These are phyloP conservation scores for Naganishia vaughanmartiniae DNA, from an alignment of 768 basidiomycete species.

Conservation along the genomic window DNA sequence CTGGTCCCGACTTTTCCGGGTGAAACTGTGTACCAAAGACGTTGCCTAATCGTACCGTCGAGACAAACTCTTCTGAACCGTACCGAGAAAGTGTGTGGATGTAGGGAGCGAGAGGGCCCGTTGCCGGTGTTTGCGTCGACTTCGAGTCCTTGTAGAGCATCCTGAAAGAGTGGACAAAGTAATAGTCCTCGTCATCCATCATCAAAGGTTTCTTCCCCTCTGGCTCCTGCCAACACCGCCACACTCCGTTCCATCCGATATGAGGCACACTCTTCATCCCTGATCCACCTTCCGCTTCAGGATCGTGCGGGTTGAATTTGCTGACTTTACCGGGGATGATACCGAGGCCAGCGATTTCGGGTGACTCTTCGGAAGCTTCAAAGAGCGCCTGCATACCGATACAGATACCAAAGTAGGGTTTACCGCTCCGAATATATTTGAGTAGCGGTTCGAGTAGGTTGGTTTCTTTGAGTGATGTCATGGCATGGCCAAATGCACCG, in stretches of 20 bases:
- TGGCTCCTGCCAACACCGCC: slow-evolving; percentile 57
- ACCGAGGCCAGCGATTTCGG: slow-evolving; percentile 66
- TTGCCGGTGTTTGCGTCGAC: slow-evolving; percentile 43
- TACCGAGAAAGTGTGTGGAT: slow-evolving; percentile 85
- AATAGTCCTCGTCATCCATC: slow-evolving; percentile 65
- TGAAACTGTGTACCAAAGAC: slow-evolving; percentile 95
- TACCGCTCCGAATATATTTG: slow-evolving; percentile 77
- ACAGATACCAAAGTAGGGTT: slow-evolving; percentile 91
- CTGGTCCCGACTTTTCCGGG: slow-evolving; percentile 91
- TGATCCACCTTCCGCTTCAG: slow-evolving; percentile 41
- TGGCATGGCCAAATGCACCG: slow-evolving; percentile 85
- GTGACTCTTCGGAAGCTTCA: slow-evolving; percentile 75
- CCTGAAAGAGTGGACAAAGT: slow-evolving; percentile 95
- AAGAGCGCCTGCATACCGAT: slow-evolving; percentile 98
- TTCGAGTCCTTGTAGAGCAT: slow-evolving; percentile 60
- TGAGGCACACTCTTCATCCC: slow-evolving; percentile 83
- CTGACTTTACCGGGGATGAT: slow-evolving; percentile 79
- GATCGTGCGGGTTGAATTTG: slow-evolving; percentile 57
- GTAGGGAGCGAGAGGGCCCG: slow-evolving; percentile 64
- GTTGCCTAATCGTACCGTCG: slow-evolving; percentile 75
- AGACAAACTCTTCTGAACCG: slow-evolving; percentile 86
- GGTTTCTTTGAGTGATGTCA: slow-evolving; percentile 67
- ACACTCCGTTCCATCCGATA: slow-evolving; percentile 92
- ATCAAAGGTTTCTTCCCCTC: slow-evolving; percentile 41
- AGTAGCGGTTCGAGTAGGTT: slow-evolving; percentile 77